Percentiles rank a stretch among this genome's conserved stretches.
Evolutionary conservation across 1,139 yeast genomes (phyloP).

Genomic region (Blastobotrys aristatus): DNA sequence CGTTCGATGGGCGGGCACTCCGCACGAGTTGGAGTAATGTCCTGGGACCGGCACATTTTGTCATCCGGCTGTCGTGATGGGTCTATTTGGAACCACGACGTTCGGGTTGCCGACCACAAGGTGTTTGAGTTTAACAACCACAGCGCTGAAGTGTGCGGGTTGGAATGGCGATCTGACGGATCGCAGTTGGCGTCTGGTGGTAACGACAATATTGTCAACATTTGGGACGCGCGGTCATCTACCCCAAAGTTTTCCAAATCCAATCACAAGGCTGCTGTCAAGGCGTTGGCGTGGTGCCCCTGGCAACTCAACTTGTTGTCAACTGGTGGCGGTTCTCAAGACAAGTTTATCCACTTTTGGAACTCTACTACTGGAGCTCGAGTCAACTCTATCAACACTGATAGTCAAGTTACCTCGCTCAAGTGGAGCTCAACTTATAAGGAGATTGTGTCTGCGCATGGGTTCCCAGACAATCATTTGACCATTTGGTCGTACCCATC

Average conservation of each 20-base stretch:
- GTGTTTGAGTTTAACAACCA: constrained; percentile 59
- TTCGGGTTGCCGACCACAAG: constrained; percentile 77
- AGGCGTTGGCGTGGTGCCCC: constrained; percentile 95
- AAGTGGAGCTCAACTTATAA: constrained; percentile 81
- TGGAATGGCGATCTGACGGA: constrained; percentile 83
- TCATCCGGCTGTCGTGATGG: constrained; percentile 86
- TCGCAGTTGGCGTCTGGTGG: constrained; percentile 88
- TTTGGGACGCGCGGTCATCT: constrained; percentile 86
- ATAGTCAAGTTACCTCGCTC: constrained; percentile 87
- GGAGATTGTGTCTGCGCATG: constrained; percentile 93
- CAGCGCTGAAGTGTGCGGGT: constrained; percentile 88
- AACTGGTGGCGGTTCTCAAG: constrained; percentile 95
- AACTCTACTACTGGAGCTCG: constrained; percentile 87
- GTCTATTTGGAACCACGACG: constrained; percentile 82
- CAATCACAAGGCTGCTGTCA: constrained; percentile 89
- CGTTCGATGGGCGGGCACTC: constrained; percentile 72
- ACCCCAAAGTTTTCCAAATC: constrained; percentile 72
- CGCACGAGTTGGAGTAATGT: constrained; percentile 75
- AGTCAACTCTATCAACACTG: constrained; percentile 82
- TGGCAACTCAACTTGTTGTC: constrained; percentile 77
- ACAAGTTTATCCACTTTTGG: constrained; percentile 91
- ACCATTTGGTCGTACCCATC: constrained; percentile 84
- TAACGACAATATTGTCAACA: constrained; percentile 86
- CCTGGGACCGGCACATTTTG: constrained; percentile 79
- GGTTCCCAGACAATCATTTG: constrained; percentile 83